Evolutionary conservation across 2,329 filamentous ascomycete genomes (phyloP), one percentile per base, ranked within the genome.

Genomic region (Metarhizium humberi): DNA sequence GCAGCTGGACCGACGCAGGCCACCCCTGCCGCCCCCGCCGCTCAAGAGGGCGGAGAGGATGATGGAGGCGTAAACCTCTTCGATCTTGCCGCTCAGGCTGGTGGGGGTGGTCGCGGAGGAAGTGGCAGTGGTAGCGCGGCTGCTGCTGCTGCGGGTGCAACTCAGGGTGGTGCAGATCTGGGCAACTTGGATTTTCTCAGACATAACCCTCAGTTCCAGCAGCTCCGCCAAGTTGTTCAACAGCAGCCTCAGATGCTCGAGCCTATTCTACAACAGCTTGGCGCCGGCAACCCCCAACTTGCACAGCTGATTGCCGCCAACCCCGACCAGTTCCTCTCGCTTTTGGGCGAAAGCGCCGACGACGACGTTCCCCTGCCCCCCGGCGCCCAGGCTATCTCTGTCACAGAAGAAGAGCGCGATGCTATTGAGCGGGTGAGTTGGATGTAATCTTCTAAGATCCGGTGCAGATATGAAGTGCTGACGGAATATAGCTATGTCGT

Each of bases 221-320:
- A 99, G 74, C 82, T 99, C 57, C 88, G 94, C 60, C 92, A 96
- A 74, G 87, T 99, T 25, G 92, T 99, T 48, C 94, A 99, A 74
- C 92, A 96, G 71, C 90, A 97, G 70, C 94, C 94, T 18, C 88
- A 94, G 70, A 99, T 99, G 94, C 86, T 99, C 25, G 94, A 99
- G 76, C 92, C 94, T 6, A 97, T 99, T 63, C 78, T 99, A 55
- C 92, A 97, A 73, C 92, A 96, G 73, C 90, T 99, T 42, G 92
- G 90, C 40, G 88, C 90, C 25, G 92, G 92, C 30, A 99, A 99
- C 75, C 94, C 94, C 18, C 88, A 95, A 69, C 84, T 99, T 55
- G 94, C 94, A 7, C 87, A 92, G 69, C 80, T 96, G 68, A 99
- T 99, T 61, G 88, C 88, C 45, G 84, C 88, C 67, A 90, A 97